phyloP scores from a whole-genome alignment of 176 grass and related monocot species.

The Oryza meridionalis region DNA sequence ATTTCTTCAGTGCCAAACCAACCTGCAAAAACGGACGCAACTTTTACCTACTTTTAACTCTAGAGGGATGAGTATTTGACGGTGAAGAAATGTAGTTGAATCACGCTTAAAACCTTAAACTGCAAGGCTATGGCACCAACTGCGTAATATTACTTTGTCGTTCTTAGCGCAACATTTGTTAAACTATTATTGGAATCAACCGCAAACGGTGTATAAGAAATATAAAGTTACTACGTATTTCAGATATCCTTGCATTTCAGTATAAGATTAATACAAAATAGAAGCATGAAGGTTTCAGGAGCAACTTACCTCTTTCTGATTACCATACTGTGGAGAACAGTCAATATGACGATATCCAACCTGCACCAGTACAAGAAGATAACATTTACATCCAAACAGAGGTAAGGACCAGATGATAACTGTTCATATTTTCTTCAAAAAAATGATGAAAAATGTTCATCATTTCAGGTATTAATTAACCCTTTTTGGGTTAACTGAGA shows the following conservation, averaged over 20 bases:
- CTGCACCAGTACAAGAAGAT: constrained; percentile 38
- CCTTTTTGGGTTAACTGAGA: neutral
- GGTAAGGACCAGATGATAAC: neutral
- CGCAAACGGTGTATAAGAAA: neutral
- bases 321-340: constrained; percentile 58
- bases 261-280: neutral
- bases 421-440: neutral
- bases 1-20: constrained; percentile 58
- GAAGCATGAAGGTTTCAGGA: neutral
- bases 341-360: constrained; percentile 66
- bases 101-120: neutral
- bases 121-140: neutral
- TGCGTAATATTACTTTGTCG: neutral
- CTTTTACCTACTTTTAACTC: neutral
- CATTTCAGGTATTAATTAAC: neutral
- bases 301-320: constrained; percentile 54
- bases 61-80: neutral
- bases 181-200: neutral
- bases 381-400: neutral
- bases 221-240: neutral
- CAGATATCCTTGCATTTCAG: neutral
- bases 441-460: neutral
- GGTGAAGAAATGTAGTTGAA: neutral
- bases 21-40: constrained; percentile 35
- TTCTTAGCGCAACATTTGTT: neutral